Conservation (phyloP, 2,329 filamentous ascomycete genomes). For the Calonectria leucothoes region DNA sequence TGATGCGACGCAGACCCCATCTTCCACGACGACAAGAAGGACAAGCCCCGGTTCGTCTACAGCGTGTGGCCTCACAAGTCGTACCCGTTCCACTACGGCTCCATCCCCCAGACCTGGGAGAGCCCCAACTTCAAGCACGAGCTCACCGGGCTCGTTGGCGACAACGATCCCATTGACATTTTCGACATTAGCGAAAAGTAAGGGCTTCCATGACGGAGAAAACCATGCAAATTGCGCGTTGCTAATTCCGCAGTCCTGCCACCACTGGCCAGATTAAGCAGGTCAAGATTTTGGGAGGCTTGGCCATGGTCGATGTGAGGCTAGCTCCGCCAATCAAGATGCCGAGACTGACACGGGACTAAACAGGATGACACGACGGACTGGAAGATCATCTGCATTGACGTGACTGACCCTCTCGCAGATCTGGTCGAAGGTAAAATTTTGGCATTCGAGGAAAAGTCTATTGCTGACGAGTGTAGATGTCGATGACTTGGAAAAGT, state of each 20-base stretch:
- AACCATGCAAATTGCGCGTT: background rate
- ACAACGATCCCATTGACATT: conserved; percentile 57
- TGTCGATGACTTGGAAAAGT: conserved; percentile 51
- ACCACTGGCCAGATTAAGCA: conserved; percentile 54
- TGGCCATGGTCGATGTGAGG: conserved; percentile 52
- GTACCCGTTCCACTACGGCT: conserved; percentile 57
- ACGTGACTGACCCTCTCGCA: conserved; percentile 52
- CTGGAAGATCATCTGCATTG: conserved; percentile 55
- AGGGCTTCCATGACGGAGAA: no score
- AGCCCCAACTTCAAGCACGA: conserved; percentile 53
- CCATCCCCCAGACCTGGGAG: conserved; percentile 59
- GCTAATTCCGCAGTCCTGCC: conserved; percentile 33
- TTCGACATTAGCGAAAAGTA: conserved; percentile 50
- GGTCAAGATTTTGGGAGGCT: conserved; percentile 54
- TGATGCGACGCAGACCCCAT: conserved; percentile 49
- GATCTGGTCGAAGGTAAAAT: conserved; percentile 47
- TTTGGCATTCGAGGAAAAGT: rapidly evolving
- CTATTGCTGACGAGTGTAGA: conserved; percentile 38
- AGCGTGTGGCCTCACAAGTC: conserved; percentile 57
- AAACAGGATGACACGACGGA: conserved; percentile 48
- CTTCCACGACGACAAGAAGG: conserved; percentile 53
- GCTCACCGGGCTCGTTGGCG: conserved; percentile 51
- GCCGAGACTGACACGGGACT: background rate
- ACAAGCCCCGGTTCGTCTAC: conserved; percentile 52
- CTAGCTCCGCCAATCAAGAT: rapidly evolving